Conservation (phyloP, 1,284 basidiomycete genomes). For the Leucoagaricus sp. region DNA sequence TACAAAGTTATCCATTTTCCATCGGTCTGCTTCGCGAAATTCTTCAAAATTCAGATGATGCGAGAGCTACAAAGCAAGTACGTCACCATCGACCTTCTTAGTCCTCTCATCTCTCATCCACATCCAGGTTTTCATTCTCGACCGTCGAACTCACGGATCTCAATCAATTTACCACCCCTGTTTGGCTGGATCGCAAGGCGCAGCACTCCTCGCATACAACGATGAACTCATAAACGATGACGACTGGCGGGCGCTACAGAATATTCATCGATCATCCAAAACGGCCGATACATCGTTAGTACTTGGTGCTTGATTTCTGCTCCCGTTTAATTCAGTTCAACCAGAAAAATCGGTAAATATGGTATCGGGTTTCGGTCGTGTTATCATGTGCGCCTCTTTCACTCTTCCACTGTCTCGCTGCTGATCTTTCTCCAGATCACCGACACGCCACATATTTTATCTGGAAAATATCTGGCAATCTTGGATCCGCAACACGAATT, state of each 20-base stretch:
- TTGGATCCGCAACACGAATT: slow-evolving; percentile 45
- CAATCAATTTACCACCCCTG: slow-evolving; percentile 27
- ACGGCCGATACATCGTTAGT: slow-evolving; percentile 40
- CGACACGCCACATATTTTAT: slow-evolving; percentile 52
- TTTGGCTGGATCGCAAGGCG: slow-evolving; percentile 41
- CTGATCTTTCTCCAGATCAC: slow-evolving; percentile 48
- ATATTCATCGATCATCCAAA: slow-evolving; percentile 50
- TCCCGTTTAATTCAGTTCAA: not conserved
- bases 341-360: slow-evolving; percentile 54
- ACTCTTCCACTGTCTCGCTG: not conserved
- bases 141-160: slow-evolving; percentile 33
- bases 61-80: slow-evolving; percentile 39
- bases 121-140: slow-evolving; percentile 43
- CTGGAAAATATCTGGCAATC: slow-evolving; percentile 38
- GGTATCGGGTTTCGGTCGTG: slow-evolving; percentile 52
- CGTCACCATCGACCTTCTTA: not conserved
- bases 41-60: slow-evolving; percentile 52
- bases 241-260: slow-evolving; percentile 47
- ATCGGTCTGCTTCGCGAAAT: slow-evolving; percentile 45
- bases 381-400: slow-evolving; percentile 45
- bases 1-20: slow-evolving; percentile 45
- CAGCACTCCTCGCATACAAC: slow-evolving; percentile 49
- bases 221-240: slow-evolving; percentile 38
- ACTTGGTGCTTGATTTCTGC: not conserved
- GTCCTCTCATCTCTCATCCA: not conserved